phyloP scores from a whole-genome alignment of 139 green algal species.

The Ettlia oleoabundans region DNA sequence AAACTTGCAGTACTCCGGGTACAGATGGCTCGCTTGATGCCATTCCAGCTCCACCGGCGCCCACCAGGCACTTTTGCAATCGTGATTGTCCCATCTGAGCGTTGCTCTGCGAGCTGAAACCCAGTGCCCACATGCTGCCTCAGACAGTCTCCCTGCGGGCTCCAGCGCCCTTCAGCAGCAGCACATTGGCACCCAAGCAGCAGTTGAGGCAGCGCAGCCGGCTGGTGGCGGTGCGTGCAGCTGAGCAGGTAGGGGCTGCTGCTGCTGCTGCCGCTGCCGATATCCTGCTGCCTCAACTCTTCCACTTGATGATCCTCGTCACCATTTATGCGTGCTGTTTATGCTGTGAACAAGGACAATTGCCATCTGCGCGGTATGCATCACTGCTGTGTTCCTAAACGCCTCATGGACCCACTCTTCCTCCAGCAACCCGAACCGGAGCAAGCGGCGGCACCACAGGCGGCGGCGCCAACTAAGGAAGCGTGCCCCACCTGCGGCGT shows the following conservation, averaged over 20 bases:
- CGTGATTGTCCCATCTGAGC: too few species aligned
- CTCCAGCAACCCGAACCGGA: neutral
- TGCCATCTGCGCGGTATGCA: too few species aligned
- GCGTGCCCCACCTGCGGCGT: slow-evolving; percentile 55
- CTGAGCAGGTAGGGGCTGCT: neutral
- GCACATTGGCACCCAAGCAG: neutral
- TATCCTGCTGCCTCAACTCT: too few species aligned
- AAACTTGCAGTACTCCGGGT: too few species aligned
- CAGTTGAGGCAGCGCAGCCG: neutral
- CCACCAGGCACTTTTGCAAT: too few species aligned
- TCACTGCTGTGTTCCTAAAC: neutral
- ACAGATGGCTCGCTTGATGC: too few species aligned
- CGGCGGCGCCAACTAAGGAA: neutral
- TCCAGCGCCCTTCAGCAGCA: neutral
- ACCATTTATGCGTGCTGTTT: too few species aligned
- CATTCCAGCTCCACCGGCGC: too few species aligned
- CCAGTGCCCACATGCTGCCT: neutral
- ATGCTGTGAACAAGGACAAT: too few species aligned
- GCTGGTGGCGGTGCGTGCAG: neutral
- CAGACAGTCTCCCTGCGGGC: neutral
- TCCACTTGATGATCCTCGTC: too few species aligned
- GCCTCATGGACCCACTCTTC: neutral
- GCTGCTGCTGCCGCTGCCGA: too few species aligned
- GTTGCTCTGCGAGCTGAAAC: too few species aligned
- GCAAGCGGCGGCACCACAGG: neutral